Conservation (phyloP, 768 basidiomycete genomes). For the Termitomyces eurrhizus region DNA sequence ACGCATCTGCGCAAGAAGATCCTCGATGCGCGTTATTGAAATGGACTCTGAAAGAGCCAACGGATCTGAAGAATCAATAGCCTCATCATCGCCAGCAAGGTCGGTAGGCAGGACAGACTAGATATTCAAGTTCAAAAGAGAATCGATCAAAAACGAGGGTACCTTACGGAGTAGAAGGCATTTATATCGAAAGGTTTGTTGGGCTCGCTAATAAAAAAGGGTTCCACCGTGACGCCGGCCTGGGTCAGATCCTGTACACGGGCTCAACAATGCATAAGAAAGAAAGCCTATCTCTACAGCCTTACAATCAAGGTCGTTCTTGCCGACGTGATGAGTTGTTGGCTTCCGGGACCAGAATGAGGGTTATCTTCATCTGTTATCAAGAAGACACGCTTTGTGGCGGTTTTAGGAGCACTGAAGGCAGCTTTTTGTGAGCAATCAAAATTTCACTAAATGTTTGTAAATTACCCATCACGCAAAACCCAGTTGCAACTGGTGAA, state of each 20-base stretch:
- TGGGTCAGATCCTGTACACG: conserved; percentile 71
- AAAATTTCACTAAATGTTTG: background rate
- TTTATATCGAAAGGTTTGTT: conserved; percentile 65
- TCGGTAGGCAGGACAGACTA: conserved; percentile 59
- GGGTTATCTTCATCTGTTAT: conserved; percentile 91
- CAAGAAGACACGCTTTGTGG: conserved; percentile 89
- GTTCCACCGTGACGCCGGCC: conserved; percentile 75
- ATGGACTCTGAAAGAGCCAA: conserved; percentile 61
- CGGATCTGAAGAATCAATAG: conserved; percentile 30
- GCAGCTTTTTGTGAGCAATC: background rate
- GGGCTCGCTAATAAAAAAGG: conserved; percentile 80
- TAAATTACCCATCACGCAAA: conserved; percentile 73
- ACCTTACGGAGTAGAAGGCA: conserved; percentile 72
- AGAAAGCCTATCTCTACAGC: background rate
- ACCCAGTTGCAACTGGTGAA: conserved; percentile 90
- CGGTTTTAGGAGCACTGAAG: conserved; percentile 75
- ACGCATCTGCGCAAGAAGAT: conserved; percentile 75
- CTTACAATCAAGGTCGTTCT: conserved; percentile 65
- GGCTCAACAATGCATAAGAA: background rate
- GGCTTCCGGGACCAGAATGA: conserved; percentile 48
- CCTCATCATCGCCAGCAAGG: conserved; percentile 49
- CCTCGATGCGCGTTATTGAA: conserved; percentile 74
- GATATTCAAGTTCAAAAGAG: background rate
- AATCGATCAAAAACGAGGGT: background rate
- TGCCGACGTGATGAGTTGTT: conserved; percentile 64